Evolutionary conservation across 2,329 filamentous ascomycete genomes (phyloP), one percentile per base, ranked within the genome.

Genomic region (Plectosphaerella plurivora): DNA sequence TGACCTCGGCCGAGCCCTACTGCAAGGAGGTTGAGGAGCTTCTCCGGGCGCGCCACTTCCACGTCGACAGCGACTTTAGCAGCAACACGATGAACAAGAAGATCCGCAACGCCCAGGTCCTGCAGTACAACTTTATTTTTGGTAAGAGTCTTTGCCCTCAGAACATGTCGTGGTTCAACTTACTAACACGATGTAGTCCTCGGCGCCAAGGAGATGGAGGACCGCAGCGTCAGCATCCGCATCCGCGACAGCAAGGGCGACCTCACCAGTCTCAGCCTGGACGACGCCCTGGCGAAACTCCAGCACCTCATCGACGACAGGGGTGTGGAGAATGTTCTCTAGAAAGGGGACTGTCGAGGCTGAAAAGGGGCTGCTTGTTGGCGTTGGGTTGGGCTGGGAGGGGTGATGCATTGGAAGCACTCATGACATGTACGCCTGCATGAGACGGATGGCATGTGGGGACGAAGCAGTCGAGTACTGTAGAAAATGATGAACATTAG

Each of bases 81-180:
- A 84, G 87, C 62, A 91, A 93, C 72, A 94, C 89, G 7, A 83
- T 94, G 73, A 86, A 91, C 69, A 93, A 94, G 82, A 94, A 94
- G 83, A 91, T 94, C 60, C 86, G 89, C 61, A 91, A 82, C 52
- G 89, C 85, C 14, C 89, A 94, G 71, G 70, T 93, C 61, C 78
- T 86, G 50, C 86, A 91, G 70, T 93, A 92, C 75, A 92, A 92
- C 75, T 91, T 88, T 70, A 88, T 91, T 61, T 88, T 92, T 63
- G 81, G 82, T 84, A 70, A 68, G 77, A 62, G 39, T 25, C n/a
- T 24, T 8, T n/a, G 28, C 28, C 16, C n/a, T 18, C 4, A 20
- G 20, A 16, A 8, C 15, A 20, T 51, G 44, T 53, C 18, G 9
- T 36, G 41, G 24, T 3, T 24, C 5, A 3, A 20, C 8, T 18